Conservation (phyloP, 805 yeast species). For the Barnettozyma salicaria region DNA sequence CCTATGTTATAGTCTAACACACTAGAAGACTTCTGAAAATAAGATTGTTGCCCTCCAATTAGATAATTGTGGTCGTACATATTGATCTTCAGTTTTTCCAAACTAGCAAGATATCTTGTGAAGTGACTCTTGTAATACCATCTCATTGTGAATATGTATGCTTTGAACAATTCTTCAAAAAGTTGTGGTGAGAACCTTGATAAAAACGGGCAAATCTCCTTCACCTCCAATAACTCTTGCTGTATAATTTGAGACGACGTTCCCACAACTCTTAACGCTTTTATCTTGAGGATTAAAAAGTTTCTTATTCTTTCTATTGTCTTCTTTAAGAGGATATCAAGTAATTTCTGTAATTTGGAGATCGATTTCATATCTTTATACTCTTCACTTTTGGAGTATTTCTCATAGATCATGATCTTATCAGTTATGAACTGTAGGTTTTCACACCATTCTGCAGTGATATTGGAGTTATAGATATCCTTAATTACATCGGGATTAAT, state of each 20-base stretch:
- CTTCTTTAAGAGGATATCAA: slow-evolving; percentile 51
- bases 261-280: slow-evolving; percentile 52
- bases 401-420: slow-evolving; percentile 47
- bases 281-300: slow-evolving; percentile 58
- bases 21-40: slow-evolving; percentile 12
- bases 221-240: slow-evolving; percentile 52
- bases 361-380: slow-evolving; percentile 18
- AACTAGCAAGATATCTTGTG: slow-evolving; percentile 64
- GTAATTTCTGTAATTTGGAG: slow-evolving; percentile 24
- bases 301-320: slow-evolving; percentile 74
- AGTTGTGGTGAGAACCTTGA: slow-evolving; percentile 48
- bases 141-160: slow-evolving; percentile 81
- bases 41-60: slow-evolving; percentile 37
- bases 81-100: slow-evolving; percentile 55
- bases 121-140: slow-evolving; percentile 89
- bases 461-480: slow-evolving; percentile 50
- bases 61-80: slow-evolving; percentile 51
- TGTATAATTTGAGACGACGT: slow-evolving; percentile 76
- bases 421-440: slow-evolving; percentile 53
- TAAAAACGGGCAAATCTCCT: slow-evolving; percentile 56
- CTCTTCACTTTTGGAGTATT: slow-evolving; percentile 28
- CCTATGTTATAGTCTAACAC: slow-evolving; percentile 30
- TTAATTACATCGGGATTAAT: slow-evolving; percentile 68
- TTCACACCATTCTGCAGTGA: slow-evolving; percentile 61
- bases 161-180: slow-evolving; percentile 68